These are phyloP conservation scores for Penicillium longicatenatum DNA, from an alignment of 495 filamentous ascomycete species.

Conservation along the genomic window DNA sequence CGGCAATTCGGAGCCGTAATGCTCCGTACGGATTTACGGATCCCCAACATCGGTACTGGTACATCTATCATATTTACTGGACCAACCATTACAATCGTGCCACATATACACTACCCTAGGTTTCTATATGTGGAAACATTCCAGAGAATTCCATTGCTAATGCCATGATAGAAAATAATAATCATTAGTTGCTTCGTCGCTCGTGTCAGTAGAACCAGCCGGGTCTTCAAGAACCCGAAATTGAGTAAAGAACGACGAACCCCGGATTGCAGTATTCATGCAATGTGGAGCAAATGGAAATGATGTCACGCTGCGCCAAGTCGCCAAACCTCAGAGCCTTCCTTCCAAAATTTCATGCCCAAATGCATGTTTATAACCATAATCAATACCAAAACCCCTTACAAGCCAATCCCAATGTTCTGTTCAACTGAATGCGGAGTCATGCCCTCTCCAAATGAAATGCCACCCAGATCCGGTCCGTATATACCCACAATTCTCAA, in stretches of 20 bases:
- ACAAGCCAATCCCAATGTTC: neutral
- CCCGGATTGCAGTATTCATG: neutral
- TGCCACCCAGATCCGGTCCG: neutral
- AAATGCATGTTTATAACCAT: neutral
- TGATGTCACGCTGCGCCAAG: slow-evolving; percentile 4
- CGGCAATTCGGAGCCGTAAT: neutral
- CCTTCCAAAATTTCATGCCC: neutral
- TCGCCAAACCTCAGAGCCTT: neutral
- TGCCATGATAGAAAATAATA: neutral
- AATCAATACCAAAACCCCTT: neutral
- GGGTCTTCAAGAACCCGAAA: neutral
- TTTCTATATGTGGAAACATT: neutral
- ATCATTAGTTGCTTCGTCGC: slow-evolving; percentile 13
- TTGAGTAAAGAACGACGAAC: neutral
- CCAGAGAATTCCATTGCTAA: neutral
- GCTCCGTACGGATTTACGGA: too few relatives aligned
- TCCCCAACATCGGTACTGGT: too few relatives aligned
- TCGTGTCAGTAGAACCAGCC: slow-evolving; percentile 20
- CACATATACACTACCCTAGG: too few relatives aligned
- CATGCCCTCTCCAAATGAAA: slow-evolving; percentile 1
- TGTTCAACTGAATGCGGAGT: neutral
- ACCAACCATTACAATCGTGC: neutral
- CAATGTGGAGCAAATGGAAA: neutral
- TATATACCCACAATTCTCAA: neutral
- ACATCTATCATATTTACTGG: neutral